Evolutionary conservation across 2,329 filamentous ascomycete species (phyloP).

Genomic region (Alternaria alternata): DNA sequence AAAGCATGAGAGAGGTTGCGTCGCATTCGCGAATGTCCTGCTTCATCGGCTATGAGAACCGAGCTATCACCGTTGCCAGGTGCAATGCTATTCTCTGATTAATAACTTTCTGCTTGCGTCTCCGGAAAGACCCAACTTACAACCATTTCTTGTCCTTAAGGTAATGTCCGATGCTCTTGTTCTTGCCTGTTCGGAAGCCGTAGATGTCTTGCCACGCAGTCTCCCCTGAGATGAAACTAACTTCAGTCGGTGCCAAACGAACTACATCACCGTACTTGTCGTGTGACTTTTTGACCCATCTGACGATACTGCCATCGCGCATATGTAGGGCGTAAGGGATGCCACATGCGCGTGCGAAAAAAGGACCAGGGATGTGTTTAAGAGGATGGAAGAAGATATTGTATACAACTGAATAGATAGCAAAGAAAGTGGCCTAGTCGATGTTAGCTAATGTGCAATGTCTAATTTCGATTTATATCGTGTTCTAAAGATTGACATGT

Average conservation of each 20-base stretch:
- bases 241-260: slow-evolving; percentile 52
- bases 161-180: slow-evolving; percentile 45
- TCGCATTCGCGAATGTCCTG: slow-evolving; percentile 46
- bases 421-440: slow-evolving; percentile 23
- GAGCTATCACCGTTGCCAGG: slow-evolving; percentile 41
- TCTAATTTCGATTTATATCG: background rate
- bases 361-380: slow-evolving; percentile 54
- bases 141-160: slow-evolving; percentile 51
- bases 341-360: slow-evolving; percentile 40
- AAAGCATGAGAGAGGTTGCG: slow-evolving; percentile 53
- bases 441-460: background rate
- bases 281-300: slow-evolving; percentile 45
- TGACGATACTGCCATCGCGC: slow-evolving; percentile 36
- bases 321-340: slow-evolving; percentile 43
- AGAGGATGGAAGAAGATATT: slow-evolving; percentile 56
- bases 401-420: slow-evolving; percentile 40
- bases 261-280: slow-evolving; percentile 54
- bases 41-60: slow-evolving; percentile 39
- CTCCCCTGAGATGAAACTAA: slow-evolving; percentile 55
- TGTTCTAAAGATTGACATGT: background rate
- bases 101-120: background rate
- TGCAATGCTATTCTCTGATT: slow-evolving; percentile 10
- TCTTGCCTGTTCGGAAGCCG: slow-evolving; percentile 49
- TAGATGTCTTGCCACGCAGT: slow-evolving; percentile 57
- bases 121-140: slow-evolving; percentile 2